Base-by-base conservation (phyloP, 164 flowering plant genomes). In the Buxus sempervirens region DNA sequence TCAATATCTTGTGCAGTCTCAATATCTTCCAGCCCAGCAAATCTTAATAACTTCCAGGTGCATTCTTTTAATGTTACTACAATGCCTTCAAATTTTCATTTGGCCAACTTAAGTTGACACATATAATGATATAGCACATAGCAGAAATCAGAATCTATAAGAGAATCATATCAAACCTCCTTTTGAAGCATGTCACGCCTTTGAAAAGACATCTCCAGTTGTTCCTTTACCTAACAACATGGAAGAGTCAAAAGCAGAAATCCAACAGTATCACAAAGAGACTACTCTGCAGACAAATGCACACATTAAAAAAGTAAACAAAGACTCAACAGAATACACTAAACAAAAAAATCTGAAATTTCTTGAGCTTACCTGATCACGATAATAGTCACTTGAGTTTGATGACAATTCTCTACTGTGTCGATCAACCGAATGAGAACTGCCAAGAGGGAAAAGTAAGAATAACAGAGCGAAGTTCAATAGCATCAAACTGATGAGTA, bases 141-240 rank as follows among this genome's bases (percentile, higher is more conserved):
- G 5, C 38, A 32, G 38, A 32, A 32, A 32, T 32, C 38, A 32
- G 38, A 32, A 32, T 32, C 38, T 32, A 32, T 32, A 7, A 32
- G 7, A 32, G 38, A 32, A 32, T 3, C 38, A 32, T 32, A 7
- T n/a, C 38, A 54, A 32, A 91, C 98, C 97, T 91, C 91, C 18
- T 84, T 75, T 64, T 83, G 83, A 56, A 93, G 93, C 42, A 83
- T 87, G 63, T 83, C 88, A 54, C 75, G 86, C 75, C 79, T 85
- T 66, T 80, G 81, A 63, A 73, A 78, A 41, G 87, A 79, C 73
- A 73, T 60, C 27, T 83, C 85, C 70, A 93, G 58, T 57, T 84
- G 72, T 48, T 77, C 85, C 67, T 81, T 83, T 25, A 79, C 81
- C 90, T 89, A 77, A 72, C 59, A 69, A 51, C 59, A 67, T 27